These are phyloP conservation scores for Eucalyptus guilfoylei DNA, from an alignment of 345 rosid genomes.

Conservation along the genomic window DNA sequence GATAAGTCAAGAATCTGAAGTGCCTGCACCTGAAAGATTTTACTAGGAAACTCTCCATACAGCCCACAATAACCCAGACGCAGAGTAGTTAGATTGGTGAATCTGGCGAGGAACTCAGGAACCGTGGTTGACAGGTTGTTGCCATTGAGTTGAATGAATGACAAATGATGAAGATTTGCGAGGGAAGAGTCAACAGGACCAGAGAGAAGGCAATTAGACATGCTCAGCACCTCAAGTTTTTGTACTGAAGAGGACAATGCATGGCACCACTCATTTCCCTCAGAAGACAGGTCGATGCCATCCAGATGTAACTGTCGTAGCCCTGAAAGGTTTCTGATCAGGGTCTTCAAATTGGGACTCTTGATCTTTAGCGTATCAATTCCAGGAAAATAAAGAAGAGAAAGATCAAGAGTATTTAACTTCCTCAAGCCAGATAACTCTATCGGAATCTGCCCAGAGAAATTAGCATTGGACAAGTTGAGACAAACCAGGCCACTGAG, in stretches of 20 bases:
- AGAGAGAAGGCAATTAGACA: slow-evolving; percentile 9
- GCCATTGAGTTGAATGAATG: background rate
- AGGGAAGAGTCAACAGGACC: slow-evolving; percentile 3
- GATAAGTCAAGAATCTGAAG: slow-evolving; percentile 20
- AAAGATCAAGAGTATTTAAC: slow-evolving; percentile 19
- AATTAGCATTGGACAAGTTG: slow-evolving; percentile 27
- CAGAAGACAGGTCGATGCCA: slow-evolving; percentile 8
- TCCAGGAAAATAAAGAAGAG: background rate
- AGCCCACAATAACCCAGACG: background rate
- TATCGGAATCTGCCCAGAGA: slow-evolving; percentile 16
- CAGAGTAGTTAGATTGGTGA: slow-evolving; percentile 5
- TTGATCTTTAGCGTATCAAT: background rate
- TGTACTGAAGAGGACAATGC: slow-evolving; percentile 4
- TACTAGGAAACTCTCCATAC: slow-evolving; percentile 14
- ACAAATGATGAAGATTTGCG: background rate
- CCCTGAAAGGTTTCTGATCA: slow-evolving; percentile 2
- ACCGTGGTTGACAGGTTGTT: slow-evolving; percentile 7
- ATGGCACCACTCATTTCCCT: slow-evolving; percentile 12
- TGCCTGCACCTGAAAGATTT: background rate
- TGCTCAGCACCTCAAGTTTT: slow-evolving; percentile 7
- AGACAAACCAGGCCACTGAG: background rate
- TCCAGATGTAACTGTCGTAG: slow-evolving; percentile 9
- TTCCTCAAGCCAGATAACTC: background rate
- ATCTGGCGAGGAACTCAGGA: slow-evolving; percentile 14
- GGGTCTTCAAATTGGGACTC: slow-evolving; percentile 6